phyloP scores from a whole-genome alignment of 2,329 filamentous ascomycete species.

The Chaetomiaceae sp. region DNA sequence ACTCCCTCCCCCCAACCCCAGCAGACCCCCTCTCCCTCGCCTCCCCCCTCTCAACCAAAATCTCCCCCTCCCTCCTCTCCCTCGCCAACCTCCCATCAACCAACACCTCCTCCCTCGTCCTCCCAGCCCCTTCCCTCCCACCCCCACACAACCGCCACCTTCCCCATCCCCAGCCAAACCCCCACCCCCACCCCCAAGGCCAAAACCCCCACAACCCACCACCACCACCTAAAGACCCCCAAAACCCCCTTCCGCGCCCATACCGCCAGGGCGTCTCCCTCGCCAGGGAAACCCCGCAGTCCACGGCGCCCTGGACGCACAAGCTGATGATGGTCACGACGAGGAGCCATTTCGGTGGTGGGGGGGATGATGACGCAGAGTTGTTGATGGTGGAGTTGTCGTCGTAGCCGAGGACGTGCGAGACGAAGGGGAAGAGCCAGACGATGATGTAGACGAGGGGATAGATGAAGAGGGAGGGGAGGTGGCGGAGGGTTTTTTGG shows the following conservation, averaged over 20 bases:
- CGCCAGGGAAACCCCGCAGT: constrained; percentile 62
- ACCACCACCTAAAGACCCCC: constrained; percentile 27
- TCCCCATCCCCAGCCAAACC: constrained; percentile 22
- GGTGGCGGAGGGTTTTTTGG: constrained; percentile 58
- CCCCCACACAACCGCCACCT: constrained; percentile 21
- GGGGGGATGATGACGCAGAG: background rate
- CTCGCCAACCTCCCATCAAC: constrained; percentile 47
- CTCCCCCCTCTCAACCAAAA: constrained; percentile 28
- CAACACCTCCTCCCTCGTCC: constrained; percentile 49
- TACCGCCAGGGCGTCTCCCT: constrained; percentile 69
- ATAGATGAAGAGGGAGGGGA: constrained; percentile 71
- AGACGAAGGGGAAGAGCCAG: constrained; percentile 67
- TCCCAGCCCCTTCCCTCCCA: constrained; percentile 31
- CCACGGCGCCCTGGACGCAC: constrained; percentile 60
- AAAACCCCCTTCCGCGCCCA: constrained; percentile 35
- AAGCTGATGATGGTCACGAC: constrained; percentile 54
- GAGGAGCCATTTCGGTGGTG: constrained; percentile 52
- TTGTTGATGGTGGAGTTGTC: constrained; percentile 14
- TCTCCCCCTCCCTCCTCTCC: constrained; percentile 44
- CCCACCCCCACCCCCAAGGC: constrained; percentile 18
- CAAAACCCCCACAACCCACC: too few species aligned
- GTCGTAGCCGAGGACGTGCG: constrained; percentile 57
- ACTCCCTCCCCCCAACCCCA: constrained; percentile 21
- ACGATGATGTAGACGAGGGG: constrained; percentile 66
- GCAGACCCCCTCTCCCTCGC: constrained; percentile 14